These are phyloP conservation scores for Collybia sp. DNA, from an alignment of 768 basidiomycete genomes.

Conservation along the genomic window DNA sequence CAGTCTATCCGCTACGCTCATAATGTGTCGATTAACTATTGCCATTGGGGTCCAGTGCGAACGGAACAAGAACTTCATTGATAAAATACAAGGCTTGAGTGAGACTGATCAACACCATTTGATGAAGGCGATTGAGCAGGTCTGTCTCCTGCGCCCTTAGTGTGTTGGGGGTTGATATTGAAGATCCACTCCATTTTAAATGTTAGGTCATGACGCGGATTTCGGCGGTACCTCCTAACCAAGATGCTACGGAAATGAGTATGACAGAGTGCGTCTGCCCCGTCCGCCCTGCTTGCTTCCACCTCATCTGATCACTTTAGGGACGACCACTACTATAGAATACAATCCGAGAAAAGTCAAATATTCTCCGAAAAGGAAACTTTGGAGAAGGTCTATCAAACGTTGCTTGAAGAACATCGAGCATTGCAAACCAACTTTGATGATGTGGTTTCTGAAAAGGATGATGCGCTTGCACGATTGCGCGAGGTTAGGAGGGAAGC, in stretches of 20 bases:
- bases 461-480: conserved; percentile 65
- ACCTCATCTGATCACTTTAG: conserved; percentile 30
- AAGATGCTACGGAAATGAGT: conserved; percentile 47
- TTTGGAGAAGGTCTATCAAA: conserved; percentile 75
- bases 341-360: conserved; percentile 76
- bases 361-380: conserved; percentile 83
- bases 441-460: conserved; percentile 72
- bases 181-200: not conserved
- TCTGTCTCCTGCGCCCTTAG: conserved; percentile 17
- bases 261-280: conserved; percentile 72
- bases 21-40: conserved; percentile 77
- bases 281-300: not conserved
- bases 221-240: conserved; percentile 40
- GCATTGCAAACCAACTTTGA: conserved; percentile 72
- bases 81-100: conserved; percentile 79
- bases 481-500: conserved; percentile 54
- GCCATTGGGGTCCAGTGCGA: conserved; percentile 88
- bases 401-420: conserved; percentile 72
- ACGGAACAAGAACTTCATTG: conserved; percentile 84
- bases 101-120: conserved; percentile 83
- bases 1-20: conserved; percentile 57
- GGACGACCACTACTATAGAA: conserved; percentile 85
- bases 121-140: conserved; percentile 94
- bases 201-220: conserved; percentile 75
- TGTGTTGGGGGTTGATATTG: not conserved